These are phyloP conservation scores for Fusarium sp. DNA, from an alignment of 2,329 filamentous ascomycete genomes.

Conservation along the genomic window DNA sequence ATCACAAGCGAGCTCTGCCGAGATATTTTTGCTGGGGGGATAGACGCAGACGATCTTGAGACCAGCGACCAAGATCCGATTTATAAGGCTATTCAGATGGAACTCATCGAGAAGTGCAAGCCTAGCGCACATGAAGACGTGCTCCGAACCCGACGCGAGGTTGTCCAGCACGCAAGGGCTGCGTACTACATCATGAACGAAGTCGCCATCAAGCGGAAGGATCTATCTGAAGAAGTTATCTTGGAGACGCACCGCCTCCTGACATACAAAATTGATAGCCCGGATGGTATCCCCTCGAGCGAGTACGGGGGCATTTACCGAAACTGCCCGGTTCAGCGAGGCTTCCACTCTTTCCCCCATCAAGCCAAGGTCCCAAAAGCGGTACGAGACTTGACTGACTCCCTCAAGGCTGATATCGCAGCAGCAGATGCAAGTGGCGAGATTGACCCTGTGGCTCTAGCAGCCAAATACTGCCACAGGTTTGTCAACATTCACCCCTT, in stretches of 20 bases:
- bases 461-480: conserved; percentile 41
- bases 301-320: not conserved
- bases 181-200: not conserved
- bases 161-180: accelerated
- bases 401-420: conserved; percentile 35
- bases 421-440: not conserved
- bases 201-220: not conserved
- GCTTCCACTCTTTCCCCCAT: not conserved
- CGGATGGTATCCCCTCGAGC: accelerated
- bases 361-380: not conserved
- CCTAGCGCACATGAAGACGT: accelerated
- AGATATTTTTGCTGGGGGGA: accelerated
- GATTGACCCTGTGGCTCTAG: conserved; percentile 42
- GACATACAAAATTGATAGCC: not conserved
- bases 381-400: conserved; percentile 31
- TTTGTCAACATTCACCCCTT: conserved; percentile 51
- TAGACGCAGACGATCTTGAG: not conserved
- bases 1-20: not conserved
- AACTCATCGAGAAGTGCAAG: not conserved
- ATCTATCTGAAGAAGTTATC: not conserved
- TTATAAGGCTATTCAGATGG: accelerated
- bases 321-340: accelerated
- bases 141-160: accelerated
- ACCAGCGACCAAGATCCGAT: accelerated
- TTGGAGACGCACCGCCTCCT: accelerated